Conservation (phyloP, 1,284 basidiomycete species). For the Ceratorhiza oryzae-sativae region DNA sequence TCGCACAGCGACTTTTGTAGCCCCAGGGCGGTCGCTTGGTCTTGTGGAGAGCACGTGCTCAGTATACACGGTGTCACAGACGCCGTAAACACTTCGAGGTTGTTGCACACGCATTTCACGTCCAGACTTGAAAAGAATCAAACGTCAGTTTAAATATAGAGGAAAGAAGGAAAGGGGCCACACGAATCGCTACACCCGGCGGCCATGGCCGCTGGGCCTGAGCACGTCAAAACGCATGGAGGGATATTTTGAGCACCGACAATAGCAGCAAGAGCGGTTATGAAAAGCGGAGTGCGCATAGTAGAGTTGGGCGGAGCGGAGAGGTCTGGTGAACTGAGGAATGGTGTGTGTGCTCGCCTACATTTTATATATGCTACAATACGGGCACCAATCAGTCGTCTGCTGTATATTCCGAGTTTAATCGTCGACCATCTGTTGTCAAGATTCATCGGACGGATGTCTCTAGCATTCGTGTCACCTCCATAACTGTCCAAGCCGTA, state of each 20-base stretch:
- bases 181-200: constrained; percentile 12
- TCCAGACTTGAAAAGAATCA: not conserved
- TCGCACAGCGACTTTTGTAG: constrained; percentile 5
- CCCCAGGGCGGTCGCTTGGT: not conserved
- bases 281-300: not conserved
- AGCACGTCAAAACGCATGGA: constrained; percentile 1
- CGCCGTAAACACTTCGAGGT: not conserved
- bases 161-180: not conserved
- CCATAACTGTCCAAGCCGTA: too few species aligned
- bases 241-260: constrained; percentile 5
- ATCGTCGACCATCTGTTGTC: too few species aligned
- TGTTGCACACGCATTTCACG: constrained; percentile 1
- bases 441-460: too few species aligned
- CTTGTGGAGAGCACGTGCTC: not conserved
- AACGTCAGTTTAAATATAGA: not conserved
- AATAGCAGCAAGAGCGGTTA: not conserved
- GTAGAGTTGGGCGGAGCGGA: not conserved
- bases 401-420: not conserved
- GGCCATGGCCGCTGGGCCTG: not conserved
- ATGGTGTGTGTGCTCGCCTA: too few species aligned
- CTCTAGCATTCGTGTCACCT: too few species aligned
- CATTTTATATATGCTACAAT: not conserved
- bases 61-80: constrained; percentile 9
- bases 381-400: not conserved
- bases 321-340: not conserved